Base-by-base conservation (phyloP, 2,329 filamentous ascomycete species). In the Eutypella sp. region DNA sequence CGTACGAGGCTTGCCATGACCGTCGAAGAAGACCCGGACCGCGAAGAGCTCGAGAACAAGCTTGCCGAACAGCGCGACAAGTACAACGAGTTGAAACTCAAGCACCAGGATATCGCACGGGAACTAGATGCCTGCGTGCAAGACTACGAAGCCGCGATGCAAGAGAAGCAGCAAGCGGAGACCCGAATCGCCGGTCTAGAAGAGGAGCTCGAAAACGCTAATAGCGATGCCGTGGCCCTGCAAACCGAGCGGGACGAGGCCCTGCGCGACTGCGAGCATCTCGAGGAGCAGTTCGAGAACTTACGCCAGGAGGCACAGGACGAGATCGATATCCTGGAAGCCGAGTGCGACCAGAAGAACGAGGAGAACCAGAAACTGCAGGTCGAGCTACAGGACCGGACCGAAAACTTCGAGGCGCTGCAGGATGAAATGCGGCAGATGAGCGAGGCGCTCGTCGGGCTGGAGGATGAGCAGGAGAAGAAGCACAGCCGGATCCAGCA, bases 391-490 rank as follows among this genome's bases (percentile, higher is more conserved):
- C 79, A 81, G 50, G 85, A 88, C 52, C 81, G 85, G 43, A 83
- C 83, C 11, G 91, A 97, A 60, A 95, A 93, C 62, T 92, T 96
- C 65, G 83, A 85, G 53, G 87, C 89, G n/a, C 71, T 99, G 44
- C 92, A 97, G 61, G 83, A 86, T 48, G 93, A 97, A 72, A 93
- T 99, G 84, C 87, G 91, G 52, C 85, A 85, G 56, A 85, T 96
- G 67, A 95, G 87, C 58, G 89, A 96, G 56, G 86, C 86, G 19
- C 77, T 97, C 5, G 78, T 96, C 25, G 78, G 88, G 38, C 76
- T 99, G 0, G 93, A 97, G 63, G 91, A 97, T 63, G 90, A 95
- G 56, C 87, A 92, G 44, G 83, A 88, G 52, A 82, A 79, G 57
- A 93, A 91, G 65, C 67, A 86, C 40, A 81, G 83, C 46, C 83